phyloP scores from a whole-genome alignment of 2,329 filamentous ascomycete genomes.

The Dendryphion nanum region DNA sequence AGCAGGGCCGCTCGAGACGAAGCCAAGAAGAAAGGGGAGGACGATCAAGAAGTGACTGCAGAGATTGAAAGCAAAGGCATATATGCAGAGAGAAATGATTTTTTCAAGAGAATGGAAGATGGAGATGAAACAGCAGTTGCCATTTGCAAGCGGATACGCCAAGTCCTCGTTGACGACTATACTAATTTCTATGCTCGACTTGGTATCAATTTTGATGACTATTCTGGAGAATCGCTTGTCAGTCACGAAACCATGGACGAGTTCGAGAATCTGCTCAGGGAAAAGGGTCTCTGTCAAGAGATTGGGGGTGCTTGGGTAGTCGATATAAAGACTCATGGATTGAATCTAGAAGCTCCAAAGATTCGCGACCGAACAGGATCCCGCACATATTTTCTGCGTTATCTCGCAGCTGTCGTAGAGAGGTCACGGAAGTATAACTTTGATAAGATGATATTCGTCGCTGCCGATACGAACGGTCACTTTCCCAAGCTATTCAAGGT shows the following conservation, averaged over 20 bases:
- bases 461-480: constrained; percentile 70
- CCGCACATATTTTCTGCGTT: constrained; percentile 73
- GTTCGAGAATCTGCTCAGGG: constrained; percentile 60
- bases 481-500: constrained; percentile 76
- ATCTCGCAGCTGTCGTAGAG: constrained; percentile 71
- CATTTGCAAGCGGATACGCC: constrained; percentile 65
- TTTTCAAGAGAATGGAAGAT: constrained; percentile 71
- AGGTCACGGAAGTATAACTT: constrained; percentile 62
- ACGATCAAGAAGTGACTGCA: constrained; percentile 30
- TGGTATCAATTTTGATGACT: constrained; percentile 69
- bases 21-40: constrained; percentile 52
- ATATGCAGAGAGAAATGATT: constrained; percentile 41
- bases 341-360: constrained; percentile 68
- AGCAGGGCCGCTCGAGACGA: constrained; percentile 53
- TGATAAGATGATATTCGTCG: constrained; percentile 79
- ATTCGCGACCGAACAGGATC: constrained; percentile 73
- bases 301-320: constrained; percentile 71
- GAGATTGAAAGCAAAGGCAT: constrained; percentile 32
- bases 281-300: constrained; percentile 65
- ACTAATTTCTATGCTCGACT: constrained; percentile 67
- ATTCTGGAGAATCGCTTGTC: constrained; percentile 74
- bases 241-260: constrained; percentile 64
- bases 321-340: constrained; percentile 69
- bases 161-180: constrained; percentile 66
- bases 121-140: constrained; percentile 60